Base-by-base conservation (phyloP, 768 basidiomycete genomes). In the Naematelia aurantialba region DNA sequence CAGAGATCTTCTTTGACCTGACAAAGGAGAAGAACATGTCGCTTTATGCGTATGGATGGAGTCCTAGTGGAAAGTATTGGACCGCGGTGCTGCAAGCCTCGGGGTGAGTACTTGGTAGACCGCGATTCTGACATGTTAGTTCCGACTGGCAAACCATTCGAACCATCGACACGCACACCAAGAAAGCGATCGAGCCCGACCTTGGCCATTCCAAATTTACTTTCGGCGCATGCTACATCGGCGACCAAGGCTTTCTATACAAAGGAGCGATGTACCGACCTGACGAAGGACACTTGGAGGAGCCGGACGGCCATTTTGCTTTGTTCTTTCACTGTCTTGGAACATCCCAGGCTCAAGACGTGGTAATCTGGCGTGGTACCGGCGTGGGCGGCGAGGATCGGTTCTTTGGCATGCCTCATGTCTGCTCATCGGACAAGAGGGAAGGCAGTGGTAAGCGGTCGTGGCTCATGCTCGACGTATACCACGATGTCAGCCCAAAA, bases 101-200 rank as follows among this genome's bases (percentile, higher is more conserved):
- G 8, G 58, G 58, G 58, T 59, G n/a, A 34, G 52, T 52, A 12
- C 34, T 24, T n/a, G 5, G 17, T 31, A 5, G 1, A 46, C 14
- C 34, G 2, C 45, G 5, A n/a, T n/a, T n/a, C n/a, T n/a, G n/a
- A n/a, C n/a, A n/a, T n/a, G n/a, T n/a, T n/a, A n/a, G 58, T 51
- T 53, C 51, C 31, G 58, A 59, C n/a, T 59, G 58, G 58, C 58
- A 59, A 31, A 45, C 58, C 21, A 59, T 59, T 34, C 19, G 52
- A 45, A 51, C 52, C 5, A 46, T 45, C 25, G 58, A 59, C 46
- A 59, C 58, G 8, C 29, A 27, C 25, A 59, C 52, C 48, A 56
- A 48, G 26, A 1, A 57, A 39, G 34, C 60, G n/a, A 26, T 61
- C 24, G 60, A 61, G 11, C 39, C 27, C 12, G 60, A 61, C 51